Base-by-base conservation (phyloP, 345 rosid species). In the Salix dunnii region DNA sequence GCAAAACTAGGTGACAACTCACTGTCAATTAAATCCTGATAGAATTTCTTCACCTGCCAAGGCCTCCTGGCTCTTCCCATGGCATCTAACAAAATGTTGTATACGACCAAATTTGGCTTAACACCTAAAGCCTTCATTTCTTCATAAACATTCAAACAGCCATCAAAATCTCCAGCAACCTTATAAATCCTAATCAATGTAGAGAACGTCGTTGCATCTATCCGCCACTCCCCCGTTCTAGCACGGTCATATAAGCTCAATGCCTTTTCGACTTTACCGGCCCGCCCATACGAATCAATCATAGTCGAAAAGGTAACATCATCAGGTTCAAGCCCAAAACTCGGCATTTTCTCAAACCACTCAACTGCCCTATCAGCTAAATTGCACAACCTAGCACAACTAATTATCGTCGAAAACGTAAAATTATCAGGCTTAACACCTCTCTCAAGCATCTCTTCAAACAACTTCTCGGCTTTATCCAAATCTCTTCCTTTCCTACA, bases 41-140 rank as follows among this genome's bases (percentile, higher is more conserved):
- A 84, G 64, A 96, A 77, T 23, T 62, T 86, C 85, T 92, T 93
- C 0, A 87, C 97, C 82, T 89, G 96, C 96, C 97, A 95, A 4
- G 99, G 99, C 88, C 98, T 93, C 91, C 82, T 91, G 38, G 97
- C 98, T 85, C 90, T 89, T 61, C 99, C 97, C 99, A 95, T 93
- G 5, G 90, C 87, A 85, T 91, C 96, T 78, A 95, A 79, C 85
- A 95, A 68, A 75, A 89, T 90, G 84, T 91, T 95, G 79, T 88
- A 93, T 5, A 83, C 75, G 67, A 85, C 83, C 74, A 90, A 49
- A 85, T 91, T 93, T 3, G 97, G 91, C 82, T 90, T 93, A 74
- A 77, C 89, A 68, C 91, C 91, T 48, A 91, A 75, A 35, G 91
- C 93, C 91, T 96, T 96, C 93, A 93, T 89, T 85, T 93, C 99